Evolutionary conservation across 257 asterid genomes (phyloP), one percentile per base, ranked within the genome.

Genomic region (Marsdenia floribunda): DNA sequence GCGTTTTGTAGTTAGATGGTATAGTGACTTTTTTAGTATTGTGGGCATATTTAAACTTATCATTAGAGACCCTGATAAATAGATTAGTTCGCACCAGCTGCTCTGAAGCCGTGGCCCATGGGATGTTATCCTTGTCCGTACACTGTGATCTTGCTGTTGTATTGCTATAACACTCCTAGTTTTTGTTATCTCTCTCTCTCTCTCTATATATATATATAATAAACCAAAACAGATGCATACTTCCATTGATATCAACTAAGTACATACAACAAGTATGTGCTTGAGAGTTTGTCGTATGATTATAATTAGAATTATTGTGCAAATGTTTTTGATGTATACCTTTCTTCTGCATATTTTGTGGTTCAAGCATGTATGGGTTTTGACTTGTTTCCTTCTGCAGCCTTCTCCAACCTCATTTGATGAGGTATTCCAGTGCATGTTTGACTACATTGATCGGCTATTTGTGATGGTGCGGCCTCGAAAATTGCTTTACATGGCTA

Each of bases 381-480:
- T 69, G 63, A 75, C 59, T 71, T 72, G 24, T 74, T 84, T 73
- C 73, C 54, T 74, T 73, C 8, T 87, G 96, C 93, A 93, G 98
- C 97, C 98, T 76, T 90, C 98, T 66, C 98, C 98, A 60, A 88
- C 90, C 57, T 86, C 96, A 35, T 93, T 93, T 24, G 96, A 93
- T 75, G 98, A 93, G 85, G 97, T 93, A 76, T 93, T 93, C 57
- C 93, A 90, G 37, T 91, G 98, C 86, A 88, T 93, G 77, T 93
- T 91, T 80, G 98, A 93, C 83, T 93, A 93, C 86, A 91, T 93
- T 68, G 98, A 93, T 83, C 86, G 97, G 80, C 94, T 93, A 72
- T 91, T 93, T 81, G 90, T 83, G 77, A 93, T 93, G 98, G 98
- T 93, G 46, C 91, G 98, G 59, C 97, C 98, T 50, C 84, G 98